phyloP scores from a whole-genome alignment of 192 early-diverging fungal species.

The Bifiguratus adelaidae region DNA sequence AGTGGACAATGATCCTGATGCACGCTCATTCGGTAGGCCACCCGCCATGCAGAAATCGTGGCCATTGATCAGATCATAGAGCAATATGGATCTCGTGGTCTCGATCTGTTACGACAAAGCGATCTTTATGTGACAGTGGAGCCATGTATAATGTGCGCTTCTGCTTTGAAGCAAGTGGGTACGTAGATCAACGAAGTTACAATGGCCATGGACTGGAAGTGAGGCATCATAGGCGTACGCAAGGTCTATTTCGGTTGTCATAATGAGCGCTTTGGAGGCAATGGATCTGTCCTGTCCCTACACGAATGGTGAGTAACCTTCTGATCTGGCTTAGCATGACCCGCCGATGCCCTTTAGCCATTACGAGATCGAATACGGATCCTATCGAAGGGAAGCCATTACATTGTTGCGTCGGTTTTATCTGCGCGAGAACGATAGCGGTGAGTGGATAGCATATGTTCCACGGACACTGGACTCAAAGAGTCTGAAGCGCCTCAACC shows the following conservation, averaged over 20 bases:
- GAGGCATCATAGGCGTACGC: constrained; percentile 49
- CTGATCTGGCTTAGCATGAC: background rate
- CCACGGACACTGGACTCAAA: background rate
- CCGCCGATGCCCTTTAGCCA: constrained; percentile 12
- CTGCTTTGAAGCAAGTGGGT: constrained; percentile 75
- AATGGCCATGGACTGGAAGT: no score
- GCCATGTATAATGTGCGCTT: constrained; percentile 97
- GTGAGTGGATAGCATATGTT: constrained; percentile 23
- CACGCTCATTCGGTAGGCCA: constrained; percentile 42
- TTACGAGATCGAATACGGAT: constrained; percentile 59
- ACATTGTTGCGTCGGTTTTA: constrained; percentile 86
- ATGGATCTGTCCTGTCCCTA: constrained; percentile 80
- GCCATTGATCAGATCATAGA: constrained; percentile 75
- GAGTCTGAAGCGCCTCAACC: constrained; percentile 64
- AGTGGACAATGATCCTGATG: background rate
- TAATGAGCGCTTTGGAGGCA: constrained; percentile 95
- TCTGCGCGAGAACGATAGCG: constrained; percentile 80
- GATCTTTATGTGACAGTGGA: constrained; percentile 95
- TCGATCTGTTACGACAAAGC: constrained; percentile 32
- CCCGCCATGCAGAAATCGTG: constrained; percentile 89
- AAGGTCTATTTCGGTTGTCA: constrained; percentile 85
- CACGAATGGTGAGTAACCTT: constrained; percentile 52
- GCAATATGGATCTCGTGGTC: constrained; percentile 11
- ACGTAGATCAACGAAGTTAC: background rate
- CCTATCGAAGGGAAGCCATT: constrained; percentile 72